Evolutionary conservation across 2,329 filamentous ascomycete species (phyloP).

Genomic region (Xylaria sp.): DNA sequence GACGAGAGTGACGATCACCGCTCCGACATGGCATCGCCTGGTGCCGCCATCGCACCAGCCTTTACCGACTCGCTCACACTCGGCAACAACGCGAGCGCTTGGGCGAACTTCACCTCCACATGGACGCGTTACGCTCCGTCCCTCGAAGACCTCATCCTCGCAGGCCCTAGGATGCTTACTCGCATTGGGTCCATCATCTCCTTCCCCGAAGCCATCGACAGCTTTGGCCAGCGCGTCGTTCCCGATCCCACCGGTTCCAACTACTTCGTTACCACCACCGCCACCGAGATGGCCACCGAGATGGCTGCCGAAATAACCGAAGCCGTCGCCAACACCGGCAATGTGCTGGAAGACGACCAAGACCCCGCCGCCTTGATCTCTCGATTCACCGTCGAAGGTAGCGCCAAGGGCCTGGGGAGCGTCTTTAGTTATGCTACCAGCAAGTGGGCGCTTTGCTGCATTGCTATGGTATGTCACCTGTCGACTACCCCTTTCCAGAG

Average conservation of each 20-base stretch:
- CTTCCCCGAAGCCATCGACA: slow-evolving; percentile 69
- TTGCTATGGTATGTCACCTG: slow-evolving; percentile 71
- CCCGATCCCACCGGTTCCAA: slow-evolving; percentile 49
- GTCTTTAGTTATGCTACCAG: slow-evolving; percentile 92
- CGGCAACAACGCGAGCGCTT: slow-evolving; percentile 57
- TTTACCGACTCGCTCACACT: slow-evolving; percentile 52
- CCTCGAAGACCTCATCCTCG: slow-evolving; percentile 74
- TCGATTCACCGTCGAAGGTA: slow-evolving; percentile 64
- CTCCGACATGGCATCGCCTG: slow-evolving; percentile 47
- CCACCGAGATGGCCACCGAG: slow-evolving; percentile 54
- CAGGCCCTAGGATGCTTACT: slow-evolving; percentile 75
- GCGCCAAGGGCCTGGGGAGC: slow-evolving; percentile 78
- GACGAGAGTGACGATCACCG: slow-evolving; percentile 3
- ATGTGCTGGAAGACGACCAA: slow-evolving; percentile 57
- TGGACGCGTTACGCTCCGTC: slow-evolving; percentile 72
- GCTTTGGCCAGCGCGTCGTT: slow-evolving; percentile 64
- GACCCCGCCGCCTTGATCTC: slow-evolving; percentile 56
- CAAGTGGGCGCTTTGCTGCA: slow-evolving; percentile 90
- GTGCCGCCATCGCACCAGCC: slow-evolving; percentile 45
- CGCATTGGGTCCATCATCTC: slow-evolving; percentile 69
- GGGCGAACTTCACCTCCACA: slow-evolving; percentile 64
- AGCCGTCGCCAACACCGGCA: slow-evolving; percentile 52
- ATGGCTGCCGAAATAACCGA: slow-evolving; percentile 56
- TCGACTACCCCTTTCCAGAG: not conserved
- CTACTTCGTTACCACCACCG: slow-evolving; percentile 65